Evolutionary conservation across 1,284 basidiomycete species (phyloP), one percentile per base, ranked within the genome.

Genomic region (Butyriboletus appendiculatus): DNA sequence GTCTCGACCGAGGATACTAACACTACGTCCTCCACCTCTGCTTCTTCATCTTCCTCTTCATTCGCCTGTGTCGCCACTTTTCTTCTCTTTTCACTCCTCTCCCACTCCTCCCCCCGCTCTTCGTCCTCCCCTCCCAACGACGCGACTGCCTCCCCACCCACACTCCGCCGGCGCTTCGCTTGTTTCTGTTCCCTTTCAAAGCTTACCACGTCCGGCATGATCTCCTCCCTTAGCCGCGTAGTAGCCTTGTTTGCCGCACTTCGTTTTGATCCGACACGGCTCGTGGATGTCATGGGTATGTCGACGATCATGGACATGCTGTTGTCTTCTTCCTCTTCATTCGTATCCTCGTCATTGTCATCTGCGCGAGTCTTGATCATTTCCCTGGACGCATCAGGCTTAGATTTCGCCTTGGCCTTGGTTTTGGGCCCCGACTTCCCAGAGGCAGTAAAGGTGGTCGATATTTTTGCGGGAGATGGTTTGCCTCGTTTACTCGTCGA

Each of bases 171-270:
- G 48, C 63, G 68, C 51, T 64, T 67, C 12, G 60, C 62, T n/a
- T 65, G 71, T 60, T 80, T 81, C 71, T 80, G 76, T 71, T 92
- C 83, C 62, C 81, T 81, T 68, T 91, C 81, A 61, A 79, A 93
- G 54, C 74, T 79, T 43, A 84, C 61, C 11, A 91, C 76, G 62
- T 94, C 92, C 0, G 89, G 86, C 84, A 92, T 92, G 55, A 91
- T 74, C 58, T 79, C 80, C 14, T 88, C 80, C 35, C 79, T 80
- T 40, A 94, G 69, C 59, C 75, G 78, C 59, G 81, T 75, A 4
- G 75, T 77, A 2, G 90, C 92, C 60, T 79, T 83, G 15, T 77
- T 76, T 1, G 91, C 90, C 10, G 92, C 92, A 20, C 73, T 76
- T 28, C 86, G 76, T 61, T 73, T 76, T 20, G 75, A 73, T 32